phyloP scores from a whole-genome alignment of 257 asterid species.

The Phtheirospermum japonicum region DNA sequence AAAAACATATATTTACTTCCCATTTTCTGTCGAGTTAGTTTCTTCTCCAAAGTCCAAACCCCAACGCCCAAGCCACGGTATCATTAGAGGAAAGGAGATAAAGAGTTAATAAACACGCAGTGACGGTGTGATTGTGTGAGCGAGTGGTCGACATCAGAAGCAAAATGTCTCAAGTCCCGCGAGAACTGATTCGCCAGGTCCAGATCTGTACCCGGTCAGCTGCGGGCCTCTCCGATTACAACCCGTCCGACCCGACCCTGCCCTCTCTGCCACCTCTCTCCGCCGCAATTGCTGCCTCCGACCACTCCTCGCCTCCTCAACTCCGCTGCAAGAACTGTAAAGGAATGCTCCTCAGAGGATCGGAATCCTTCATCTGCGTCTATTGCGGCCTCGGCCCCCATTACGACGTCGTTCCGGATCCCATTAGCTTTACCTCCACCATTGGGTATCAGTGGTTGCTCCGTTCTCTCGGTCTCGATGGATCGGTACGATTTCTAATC shows the following conservation, averaged over 20 bases:
- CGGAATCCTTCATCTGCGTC: slow-evolving; percentile 61
- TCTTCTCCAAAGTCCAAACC: neutral
- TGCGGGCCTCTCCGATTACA: slow-evolving; percentile 60
- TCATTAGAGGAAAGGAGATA: neutral
- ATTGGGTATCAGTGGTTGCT: slow-evolving; percentile 70
- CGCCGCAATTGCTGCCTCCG: slow-evolving; percentile 53
- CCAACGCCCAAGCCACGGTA: too few relatives aligned
- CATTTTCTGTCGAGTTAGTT: too few relatives aligned
- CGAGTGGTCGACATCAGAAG: neutral
- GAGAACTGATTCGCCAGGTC: slow-evolving; percentile 63
- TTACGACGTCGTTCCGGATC: slow-evolving; percentile 49
- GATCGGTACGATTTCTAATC: slow-evolving; percentile 62
- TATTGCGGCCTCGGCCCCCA: slow-evolving; percentile 61
- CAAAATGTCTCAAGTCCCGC: slow-evolving; percentile 53
- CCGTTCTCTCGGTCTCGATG: slow-evolving; percentile 70
- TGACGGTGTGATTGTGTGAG: neutral
- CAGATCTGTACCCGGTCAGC: slow-evolving; percentile 66
- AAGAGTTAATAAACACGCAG: neutral
- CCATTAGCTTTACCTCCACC: slow-evolving; percentile 59
- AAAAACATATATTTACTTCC: too few relatives aligned
- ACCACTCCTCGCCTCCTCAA: slow-evolving; percentile 55
- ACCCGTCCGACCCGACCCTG: slow-evolving; percentile 48
- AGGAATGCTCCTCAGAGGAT: slow-evolving; percentile 74
- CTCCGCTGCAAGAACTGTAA: slow-evolving; percentile 75
- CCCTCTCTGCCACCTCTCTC: slow-evolving; percentile 68